A percentile compares a stretch with the other conserved stretches of the same genome.
Evolutionary conservation across 2,329 filamentous ascomycete genomes (phyloP).

Genomic region (Trichoderma arundinaceum): DNA sequence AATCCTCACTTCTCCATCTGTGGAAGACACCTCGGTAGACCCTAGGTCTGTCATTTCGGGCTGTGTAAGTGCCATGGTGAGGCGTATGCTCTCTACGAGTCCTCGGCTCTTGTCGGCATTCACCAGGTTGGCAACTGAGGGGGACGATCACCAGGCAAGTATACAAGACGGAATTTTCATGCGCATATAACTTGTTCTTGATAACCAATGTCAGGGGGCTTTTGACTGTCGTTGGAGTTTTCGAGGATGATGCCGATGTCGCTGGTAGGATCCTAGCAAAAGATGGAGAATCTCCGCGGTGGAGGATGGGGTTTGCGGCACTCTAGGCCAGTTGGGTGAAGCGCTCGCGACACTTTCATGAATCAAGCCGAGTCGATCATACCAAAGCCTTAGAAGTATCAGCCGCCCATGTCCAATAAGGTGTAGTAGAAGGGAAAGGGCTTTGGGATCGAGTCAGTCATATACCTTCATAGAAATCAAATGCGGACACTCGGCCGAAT

Average conservation of each 20-base stretch:
- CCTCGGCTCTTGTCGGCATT: not conserved
- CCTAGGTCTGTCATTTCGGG: not conserved
- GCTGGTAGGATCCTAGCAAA: not conserved
- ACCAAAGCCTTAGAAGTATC: not conserved
- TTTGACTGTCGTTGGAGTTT: not conserved
- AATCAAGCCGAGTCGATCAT: not conserved
- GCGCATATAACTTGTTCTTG: not conserved
- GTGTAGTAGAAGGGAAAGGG: not conserved
- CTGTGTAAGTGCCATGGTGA: slow-evolving; percentile 12
- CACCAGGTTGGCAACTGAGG: not conserved
- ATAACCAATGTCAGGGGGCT: not conserved
- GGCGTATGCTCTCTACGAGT: not conserved
- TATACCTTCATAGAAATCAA: not conserved
- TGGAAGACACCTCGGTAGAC: slow-evolving; percentile 6
- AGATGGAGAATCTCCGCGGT: slow-evolving; percentile 10
- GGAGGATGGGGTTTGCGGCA: not conserved
- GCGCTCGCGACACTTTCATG: not conserved
- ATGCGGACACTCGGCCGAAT: slow-evolving; percentile 4
- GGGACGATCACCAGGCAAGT: not conserved
- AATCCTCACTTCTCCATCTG: not conserved
- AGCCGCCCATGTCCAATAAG: not conserved
- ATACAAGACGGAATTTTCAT: not conserved
- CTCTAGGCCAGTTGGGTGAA: not conserved
- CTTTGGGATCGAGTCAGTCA: not conserved
- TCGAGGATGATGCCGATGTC: slow-evolving; percentile 17